Evolutionary conservation across 805 yeast genomes (phyloP), one percentile per base, ranked within the genome.

Genomic region (Pichia kluyveri): DNA sequence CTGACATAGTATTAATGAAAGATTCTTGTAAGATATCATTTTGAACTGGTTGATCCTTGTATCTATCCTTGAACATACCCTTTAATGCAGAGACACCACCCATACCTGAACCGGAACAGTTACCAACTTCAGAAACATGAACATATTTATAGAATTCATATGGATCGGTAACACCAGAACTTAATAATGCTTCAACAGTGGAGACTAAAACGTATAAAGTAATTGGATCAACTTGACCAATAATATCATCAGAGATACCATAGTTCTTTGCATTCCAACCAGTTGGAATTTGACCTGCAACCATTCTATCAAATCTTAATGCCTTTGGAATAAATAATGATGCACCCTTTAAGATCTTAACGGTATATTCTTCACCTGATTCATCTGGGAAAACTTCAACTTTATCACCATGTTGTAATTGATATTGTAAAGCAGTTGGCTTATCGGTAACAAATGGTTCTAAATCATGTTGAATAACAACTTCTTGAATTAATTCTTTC

Each of bases 91-190:
- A 68, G 60, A 91, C 95, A 83, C 99, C 99, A 72, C 99, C 99
- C 96, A 93, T 91, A 80, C 99, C 99, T 49, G 97, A 89, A 75
- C 99, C 99, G 43, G 96, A 85, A 78, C 98, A 90, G 79, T 91
- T 95, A 75, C 99, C 99, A 58, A 93, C 89, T 71, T 93, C 98
- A 42, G 98, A 89, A 49, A 93, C 95, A 69, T 93, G 99, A 44
- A 95, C 96, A 67, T 93, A 95, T 72, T 91, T 83, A 78, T 93
- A 93, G 77, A 95, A 88, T 74, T 93, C 99, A 68, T 89, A 93
- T 55, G 99, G 99, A 67, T 93, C 99, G 51, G 96, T 88, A 62
- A 93, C 73, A 83, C 99, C 99, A 55, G 97, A 79, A 49, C 91
- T 71, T 57, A 93, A 76, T 58, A 93, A 82, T 2, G 98, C 97